These are phyloP conservation scores for Aaosphaeria pasadenensis DNA, from an alignment of 2,329 filamentous ascomycete species.

Conservation along the genomic window DNA sequence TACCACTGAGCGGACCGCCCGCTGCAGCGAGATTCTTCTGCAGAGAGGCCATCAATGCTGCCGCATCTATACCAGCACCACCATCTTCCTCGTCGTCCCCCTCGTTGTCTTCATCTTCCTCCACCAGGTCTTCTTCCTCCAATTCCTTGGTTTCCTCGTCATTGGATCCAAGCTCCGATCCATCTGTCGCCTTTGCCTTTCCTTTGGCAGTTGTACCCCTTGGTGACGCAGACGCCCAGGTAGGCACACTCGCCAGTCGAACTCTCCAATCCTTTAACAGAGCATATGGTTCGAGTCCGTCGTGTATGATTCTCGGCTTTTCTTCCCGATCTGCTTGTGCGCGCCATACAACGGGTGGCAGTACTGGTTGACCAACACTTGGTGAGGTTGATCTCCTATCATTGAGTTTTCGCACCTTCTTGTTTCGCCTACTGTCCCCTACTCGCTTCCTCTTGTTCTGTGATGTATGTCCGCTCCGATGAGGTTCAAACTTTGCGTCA, in stretches of 20 bases:
- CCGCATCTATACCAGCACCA: conserved; percentile 31
- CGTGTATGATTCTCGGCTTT: conserved; percentile 21
- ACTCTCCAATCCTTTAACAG: conserved; percentile 46
- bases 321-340: conserved; percentile 20
- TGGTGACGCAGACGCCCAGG: conserved; percentile 19
- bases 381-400: conserved; percentile 3
- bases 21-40: conserved; percentile 31
- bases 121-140: conserved; percentile 6
- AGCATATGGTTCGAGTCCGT: conserved; percentile 34
- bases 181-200: not conserved
- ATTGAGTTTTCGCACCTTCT: conserved; percentile 22
- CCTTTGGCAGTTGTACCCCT: conserved; percentile 8
- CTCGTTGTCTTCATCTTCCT: conserved; percentile 12
- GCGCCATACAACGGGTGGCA: conserved; percentile 34
- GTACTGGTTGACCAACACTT: conserved; percentile 5
- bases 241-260: conserved; percentile 29
- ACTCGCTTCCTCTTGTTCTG: conserved; percentile 30
- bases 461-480: conserved; percentile 14
- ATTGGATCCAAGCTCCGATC: not conserved
- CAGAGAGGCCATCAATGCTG: conserved; percentile 36
- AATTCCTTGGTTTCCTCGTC: not conserved
- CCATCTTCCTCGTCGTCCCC: conserved; percentile 12
- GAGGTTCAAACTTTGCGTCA: conserved; percentile 34
- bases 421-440: conserved; percentile 10
- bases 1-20: conserved; percentile 34